Percentiles rank a stretch among this genome's conserved stretches.
Evolutionary conservation across 768 basidiomycete species (phyloP).

Genomic region (Leccinum variicolor): DNA sequence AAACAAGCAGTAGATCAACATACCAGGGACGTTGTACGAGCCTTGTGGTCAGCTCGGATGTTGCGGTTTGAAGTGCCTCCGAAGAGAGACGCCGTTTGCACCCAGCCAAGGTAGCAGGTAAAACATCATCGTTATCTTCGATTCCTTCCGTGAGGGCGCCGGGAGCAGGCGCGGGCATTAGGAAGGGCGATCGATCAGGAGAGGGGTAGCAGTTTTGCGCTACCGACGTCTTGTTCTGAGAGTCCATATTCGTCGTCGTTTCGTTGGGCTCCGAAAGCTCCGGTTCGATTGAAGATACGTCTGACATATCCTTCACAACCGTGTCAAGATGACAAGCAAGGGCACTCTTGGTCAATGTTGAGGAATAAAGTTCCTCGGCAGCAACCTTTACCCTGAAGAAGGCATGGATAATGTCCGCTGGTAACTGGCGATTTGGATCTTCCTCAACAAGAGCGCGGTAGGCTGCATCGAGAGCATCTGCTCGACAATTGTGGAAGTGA

Average conservation of each 20-base stretch:
- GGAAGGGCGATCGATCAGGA: neutral
- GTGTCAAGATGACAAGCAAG: constrained; percentile 29
- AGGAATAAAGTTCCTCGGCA: constrained; percentile 28
- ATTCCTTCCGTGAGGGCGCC: neutral
- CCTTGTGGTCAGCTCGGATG: neutral
- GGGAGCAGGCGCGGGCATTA: neutral
- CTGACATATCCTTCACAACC: constrained; percentile 19
- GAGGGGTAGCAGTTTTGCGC: neutral
- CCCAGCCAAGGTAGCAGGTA: neutral
- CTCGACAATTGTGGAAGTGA: constrained; percentile 17
- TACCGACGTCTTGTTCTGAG: neutral
- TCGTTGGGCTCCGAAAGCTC: neutral
- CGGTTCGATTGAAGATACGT: neutral
- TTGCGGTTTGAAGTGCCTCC: neutral
- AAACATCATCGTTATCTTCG: neutral
- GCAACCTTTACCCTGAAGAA: constrained; percentile 28
- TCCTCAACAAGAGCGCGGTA: constrained; percentile 17
- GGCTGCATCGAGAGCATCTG: constrained; percentile 27
- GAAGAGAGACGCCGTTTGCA: neutral
- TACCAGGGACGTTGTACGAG: neutral
- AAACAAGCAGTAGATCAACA: no score
- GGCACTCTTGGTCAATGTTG: constrained; percentile 24
- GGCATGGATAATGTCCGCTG: constrained; percentile 6
- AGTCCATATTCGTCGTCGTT: neutral
- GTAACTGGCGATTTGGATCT: constrained; percentile 5